These are phyloP conservation scores for Musa itinerans DNA, from an alignment of 176 grass and related monocot genomes.

Conservation along the genomic window DNA sequence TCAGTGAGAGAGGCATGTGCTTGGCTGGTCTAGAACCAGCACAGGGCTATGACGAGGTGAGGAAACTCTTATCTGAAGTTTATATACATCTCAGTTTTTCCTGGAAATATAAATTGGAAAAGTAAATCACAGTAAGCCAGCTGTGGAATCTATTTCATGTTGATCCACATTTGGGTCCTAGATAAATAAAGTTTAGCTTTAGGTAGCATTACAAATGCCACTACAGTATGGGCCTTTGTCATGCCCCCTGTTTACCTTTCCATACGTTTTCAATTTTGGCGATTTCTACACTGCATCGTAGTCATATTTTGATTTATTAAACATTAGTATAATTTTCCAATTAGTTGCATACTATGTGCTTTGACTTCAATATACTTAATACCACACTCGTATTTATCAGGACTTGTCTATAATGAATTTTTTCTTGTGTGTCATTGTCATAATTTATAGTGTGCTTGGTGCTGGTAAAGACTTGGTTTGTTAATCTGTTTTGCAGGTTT, in stretches of 20 bases:
- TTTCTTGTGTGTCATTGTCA: background rate
- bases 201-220: background rate
- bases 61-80: background rate
- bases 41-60: background rate
- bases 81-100: background rate
- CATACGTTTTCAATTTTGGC: background rate
- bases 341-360: background rate
- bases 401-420: background rate
- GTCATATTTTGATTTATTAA: too few relatives aligned
- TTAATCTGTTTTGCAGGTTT: slow-evolving; percentile 45
- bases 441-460: background rate
- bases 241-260: background rate
- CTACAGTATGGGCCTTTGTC: background rate
- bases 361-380: background rate
- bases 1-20: background rate
- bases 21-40: background rate
- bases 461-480: slow-evolving; percentile 1
- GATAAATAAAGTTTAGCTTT: background rate
- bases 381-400: background rate
- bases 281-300: background rate
- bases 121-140: background rate
- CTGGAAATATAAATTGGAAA: background rate
- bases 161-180: background rate
- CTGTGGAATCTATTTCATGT: background rate
- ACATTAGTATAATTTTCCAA: background rate